Evolutionary conservation across 73 alveolate genomes (phyloP), one percentile per base, ranked within the genome.

Genomic region (Paramecium sexaurelia): DNA sequence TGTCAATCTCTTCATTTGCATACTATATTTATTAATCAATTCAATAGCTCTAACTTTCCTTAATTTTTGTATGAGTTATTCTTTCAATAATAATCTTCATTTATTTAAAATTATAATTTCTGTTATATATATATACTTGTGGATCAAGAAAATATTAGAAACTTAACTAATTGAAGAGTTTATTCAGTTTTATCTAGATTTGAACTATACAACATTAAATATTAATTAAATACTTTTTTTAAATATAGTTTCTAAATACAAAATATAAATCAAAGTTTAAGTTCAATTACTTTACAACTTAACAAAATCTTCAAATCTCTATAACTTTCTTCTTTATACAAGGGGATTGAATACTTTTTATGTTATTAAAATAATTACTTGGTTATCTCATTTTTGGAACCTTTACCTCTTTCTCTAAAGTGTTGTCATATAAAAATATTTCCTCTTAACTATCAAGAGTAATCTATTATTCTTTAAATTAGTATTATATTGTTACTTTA

Each of bases 351-450:
- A 61, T 61, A 61, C 67, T 51, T n/a, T 45, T 20, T 17, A 1
- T 17, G 15, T 51, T 51, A 51, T 17, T 17, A 3, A 17, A 51
- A 29, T 61, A 61, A 26, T 26, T 61, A 61, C 83, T 61, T 61
- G 83, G 83, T 61, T 61, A 61, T 32, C 83, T 26, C 43, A 61
- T 1, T 10, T 61, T 61, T 61, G 83, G 83, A 61, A 61, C 83
- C 47, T 61, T 61, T 15, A 61, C 83, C 26, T 61, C 43, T 11
- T 61, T 61, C 26, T 61, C 83, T 11, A 61, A 32, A n/a, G 39
- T 61, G 19, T 24, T 26, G 43, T 61, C 83, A 29, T 61, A 61
- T 13, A 61, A 11, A 45, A 32, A 61, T 29, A 61, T 11, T 29
- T 61, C 83, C 1, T 61, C 67, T 51, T 51, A 51, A 51, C 67